Percentiles rank a stretch among this genome's conserved stretches.
Evolutionary conservation across 2,329 filamentous ascomycete species (phyloP).

Genomic region (Aspergillus arachidicola): DNA sequence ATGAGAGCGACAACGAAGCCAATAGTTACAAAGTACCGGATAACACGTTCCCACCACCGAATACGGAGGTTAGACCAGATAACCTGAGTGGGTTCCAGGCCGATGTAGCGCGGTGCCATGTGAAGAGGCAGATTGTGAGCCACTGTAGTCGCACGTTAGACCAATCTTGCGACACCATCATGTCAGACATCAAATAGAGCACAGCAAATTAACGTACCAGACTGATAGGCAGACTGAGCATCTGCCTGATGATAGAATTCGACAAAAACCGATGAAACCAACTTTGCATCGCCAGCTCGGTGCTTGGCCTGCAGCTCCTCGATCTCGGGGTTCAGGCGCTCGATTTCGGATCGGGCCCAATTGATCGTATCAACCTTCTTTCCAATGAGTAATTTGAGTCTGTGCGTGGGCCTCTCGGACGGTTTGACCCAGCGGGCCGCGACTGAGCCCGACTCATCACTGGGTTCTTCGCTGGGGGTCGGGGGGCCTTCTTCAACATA

Average conservation of each 20-base stretch:
- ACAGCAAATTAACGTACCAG: constrained; percentile 36
- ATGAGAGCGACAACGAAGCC: constrained; percentile 76
- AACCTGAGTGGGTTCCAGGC: constrained; percentile 76
- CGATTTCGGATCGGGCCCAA: constrained; percentile 79
- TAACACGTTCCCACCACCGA: constrained; percentile 80
- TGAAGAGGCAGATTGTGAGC: constrained; percentile 85
- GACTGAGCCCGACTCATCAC: constrained; percentile 69
- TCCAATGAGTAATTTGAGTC: constrained; percentile 70
- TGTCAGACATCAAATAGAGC: not conserved
- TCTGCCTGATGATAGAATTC: constrained; percentile 82
- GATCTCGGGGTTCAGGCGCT: constrained; percentile 72
- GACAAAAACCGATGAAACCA: constrained; percentile 80
- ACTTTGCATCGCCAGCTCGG: constrained; percentile 63
- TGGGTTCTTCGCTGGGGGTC: constrained; percentile 52
- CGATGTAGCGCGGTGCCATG: constrained; percentile 83
- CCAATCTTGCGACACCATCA: not conserved
- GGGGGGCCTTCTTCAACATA: constrained; percentile 40
- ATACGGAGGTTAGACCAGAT: constrained; percentile 86
- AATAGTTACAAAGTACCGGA: constrained; percentile 70
- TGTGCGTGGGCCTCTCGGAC: constrained; percentile 77
- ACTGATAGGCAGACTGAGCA: constrained; percentile 85
- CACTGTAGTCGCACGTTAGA: constrained; percentile 44
- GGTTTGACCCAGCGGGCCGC: constrained; percentile 74
- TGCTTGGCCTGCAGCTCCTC: constrained; percentile 69
- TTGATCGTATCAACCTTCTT: constrained; percentile 94